Conservation (phyloP, 805 yeast species). For the Metschnikowia drakensbergensis region DNA sequence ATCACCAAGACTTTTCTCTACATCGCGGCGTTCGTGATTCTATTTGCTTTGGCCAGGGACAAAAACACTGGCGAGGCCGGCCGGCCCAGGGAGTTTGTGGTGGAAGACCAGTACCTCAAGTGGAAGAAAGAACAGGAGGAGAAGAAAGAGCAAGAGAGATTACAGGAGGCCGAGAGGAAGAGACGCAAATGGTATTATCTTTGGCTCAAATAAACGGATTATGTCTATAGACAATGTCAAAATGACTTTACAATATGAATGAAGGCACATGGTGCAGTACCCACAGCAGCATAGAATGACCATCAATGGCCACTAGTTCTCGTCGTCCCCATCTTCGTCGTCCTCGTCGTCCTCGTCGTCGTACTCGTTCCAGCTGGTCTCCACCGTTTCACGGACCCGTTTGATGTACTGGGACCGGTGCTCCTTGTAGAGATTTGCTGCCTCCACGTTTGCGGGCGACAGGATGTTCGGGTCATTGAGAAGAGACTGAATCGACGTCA, state of each 20-base stretch:
- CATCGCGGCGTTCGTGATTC: constrained; percentile 42
- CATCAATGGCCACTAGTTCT: neutral
- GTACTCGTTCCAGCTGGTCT: constrained; percentile 88
- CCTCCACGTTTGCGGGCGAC: constrained; percentile 97
- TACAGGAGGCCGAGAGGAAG: constrained; percentile 15
- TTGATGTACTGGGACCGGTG: constrained; percentile 90
- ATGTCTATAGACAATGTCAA: constrained; percentile 3
- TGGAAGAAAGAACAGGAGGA: constrained; percentile 19
- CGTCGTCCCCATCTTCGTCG: neutral
- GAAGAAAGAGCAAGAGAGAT: constrained; percentile 16
- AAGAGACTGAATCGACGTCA: constrained; percentile 88
- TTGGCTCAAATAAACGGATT: constrained; percentile 37
- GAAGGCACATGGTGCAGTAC: neutral
- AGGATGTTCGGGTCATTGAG: constrained; percentile 95
- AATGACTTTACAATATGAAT: neutral
- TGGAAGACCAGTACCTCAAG: constrained; percentile 36
- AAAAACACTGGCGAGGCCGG: constrained; percentile 45
- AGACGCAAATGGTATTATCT: constrained; percentile 48
- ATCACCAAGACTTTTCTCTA: constrained; percentile 52
- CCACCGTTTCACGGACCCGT: constrained; percentile 92
- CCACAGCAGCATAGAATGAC: neutral
- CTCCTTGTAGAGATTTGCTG: constrained; percentile 91
- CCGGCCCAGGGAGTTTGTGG: constrained; percentile 36
- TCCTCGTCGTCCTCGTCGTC: constrained; percentile 51
- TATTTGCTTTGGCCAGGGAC: constrained; percentile 55